phyloP scores from a whole-genome alignment of 2,329 filamentous ascomycete species.

The Ceratocystis ficicola region DNA sequence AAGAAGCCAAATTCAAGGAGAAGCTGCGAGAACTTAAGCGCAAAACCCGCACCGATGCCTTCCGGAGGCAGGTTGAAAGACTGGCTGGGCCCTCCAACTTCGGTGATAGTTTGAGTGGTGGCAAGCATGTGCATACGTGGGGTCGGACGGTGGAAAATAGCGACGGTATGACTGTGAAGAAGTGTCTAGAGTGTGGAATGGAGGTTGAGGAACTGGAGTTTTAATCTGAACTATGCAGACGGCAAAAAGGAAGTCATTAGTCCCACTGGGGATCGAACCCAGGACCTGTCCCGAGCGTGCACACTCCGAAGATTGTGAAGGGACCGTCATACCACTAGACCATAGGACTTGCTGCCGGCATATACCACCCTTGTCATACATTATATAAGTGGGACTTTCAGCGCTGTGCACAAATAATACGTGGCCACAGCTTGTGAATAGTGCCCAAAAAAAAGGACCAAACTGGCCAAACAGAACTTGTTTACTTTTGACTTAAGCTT shows the following conservation, averaged over 20 bases:
- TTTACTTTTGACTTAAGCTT: constrained; percentile 1
- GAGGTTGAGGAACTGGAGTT: constrained; percentile 67
- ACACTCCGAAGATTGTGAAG: constrained; percentile 16
- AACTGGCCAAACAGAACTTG: constrained; percentile 1
- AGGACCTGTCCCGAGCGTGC: constrained; percentile 21
- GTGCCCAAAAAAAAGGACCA: neutral
- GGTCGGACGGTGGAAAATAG: constrained; percentile 55
- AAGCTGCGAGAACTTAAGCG: constrained; percentile 87
- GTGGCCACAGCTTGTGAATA: constrained; percentile 7
- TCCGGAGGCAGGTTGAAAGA: constrained; percentile 55
- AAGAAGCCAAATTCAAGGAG: constrained; percentile 82
- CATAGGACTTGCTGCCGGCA: constrained; percentile 15
- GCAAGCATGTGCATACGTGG: constrained; percentile 84
- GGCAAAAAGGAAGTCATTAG: neutral
- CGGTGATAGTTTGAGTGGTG: constrained; percentile 59
- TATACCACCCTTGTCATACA: rapidly evolving
- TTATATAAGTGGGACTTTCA: neutral
- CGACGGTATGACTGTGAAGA: constrained; percentile 68
- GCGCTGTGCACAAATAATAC: neutral
- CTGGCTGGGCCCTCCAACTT: constrained; percentile 45
- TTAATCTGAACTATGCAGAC: constrained; percentile 27
- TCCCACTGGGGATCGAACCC: constrained; percentile 23
- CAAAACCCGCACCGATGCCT: constrained; percentile 82
- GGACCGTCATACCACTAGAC: constrained; percentile 23
- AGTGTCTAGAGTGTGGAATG: constrained; percentile 62